Conservation (phyloP, 2,329 filamentous ascomycete genomes). For the Akanthomyces uredinophilus region DNA sequence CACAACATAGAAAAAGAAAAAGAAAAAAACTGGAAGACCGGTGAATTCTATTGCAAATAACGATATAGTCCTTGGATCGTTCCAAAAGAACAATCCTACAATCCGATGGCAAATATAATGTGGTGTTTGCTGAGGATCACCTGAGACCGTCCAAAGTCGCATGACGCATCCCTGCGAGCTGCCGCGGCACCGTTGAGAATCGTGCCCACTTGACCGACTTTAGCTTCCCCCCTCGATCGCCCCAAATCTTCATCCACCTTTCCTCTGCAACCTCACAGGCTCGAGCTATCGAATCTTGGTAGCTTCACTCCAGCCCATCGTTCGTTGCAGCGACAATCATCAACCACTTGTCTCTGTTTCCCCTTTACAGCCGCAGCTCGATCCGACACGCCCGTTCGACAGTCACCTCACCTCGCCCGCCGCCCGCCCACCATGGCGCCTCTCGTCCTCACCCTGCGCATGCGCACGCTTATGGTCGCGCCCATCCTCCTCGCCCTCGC, state of each 20-base stretch:
- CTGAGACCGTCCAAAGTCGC: not conserved
- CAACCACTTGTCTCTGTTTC: not conserved
- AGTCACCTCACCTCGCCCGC: not conserved
- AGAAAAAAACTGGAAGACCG: too few species aligned
- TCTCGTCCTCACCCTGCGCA: constrained; percentile 24
- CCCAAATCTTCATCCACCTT: not conserved
- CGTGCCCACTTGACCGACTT: not conserved
- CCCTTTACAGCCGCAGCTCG: not conserved
- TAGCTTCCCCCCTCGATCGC: not conserved
- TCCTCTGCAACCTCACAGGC: not conserved
- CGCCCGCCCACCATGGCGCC: not conserved
- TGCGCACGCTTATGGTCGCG: constrained; percentile 47
- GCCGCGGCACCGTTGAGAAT: not conserved
- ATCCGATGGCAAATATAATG: too few species aligned
- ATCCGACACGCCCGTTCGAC: not conserved
- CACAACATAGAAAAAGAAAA: too few species aligned
- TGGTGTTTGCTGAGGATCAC: not conserved
- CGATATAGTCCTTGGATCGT: too few species aligned
- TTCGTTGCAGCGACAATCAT: not conserved
- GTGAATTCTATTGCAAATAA: too few species aligned
- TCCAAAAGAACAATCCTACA: too few species aligned
- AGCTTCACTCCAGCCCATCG: not conserved
- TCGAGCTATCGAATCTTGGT: not conserved
- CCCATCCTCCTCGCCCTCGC: constrained; percentile 41
- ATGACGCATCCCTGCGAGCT: not conserved